Base-by-base conservation (phyloP, 192 early-diverging fungal species). In the Gigaspora rosea region DNA sequence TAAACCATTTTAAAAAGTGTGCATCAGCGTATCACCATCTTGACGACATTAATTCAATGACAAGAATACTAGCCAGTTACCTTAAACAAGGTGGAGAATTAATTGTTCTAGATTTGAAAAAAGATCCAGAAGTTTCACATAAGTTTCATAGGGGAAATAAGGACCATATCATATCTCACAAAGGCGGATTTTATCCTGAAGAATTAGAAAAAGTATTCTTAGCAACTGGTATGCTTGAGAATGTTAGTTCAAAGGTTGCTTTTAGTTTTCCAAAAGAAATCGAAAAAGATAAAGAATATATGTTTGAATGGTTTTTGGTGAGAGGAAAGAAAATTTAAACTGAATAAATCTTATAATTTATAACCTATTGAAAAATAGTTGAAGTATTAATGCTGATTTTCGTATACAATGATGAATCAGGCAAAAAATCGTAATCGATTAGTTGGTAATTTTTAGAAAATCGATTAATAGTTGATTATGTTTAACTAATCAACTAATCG, bases 21-120 rank as follows among this genome's bases (percentile, higher is more conserved):
- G 46, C 75, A 27, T 76, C 75, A n/a, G 22, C 75, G 15, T 76
- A 76, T 51, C 75, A 76, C 18, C 75, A 76, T 22, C 12, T 76
- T 15, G 16, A 32, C 5, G 61, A 64, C 49, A 35, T 57, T 7
- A 16, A 48, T 46, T 5, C 61, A 15, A 63, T 50, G 9, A 56
- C 75, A 12, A 12, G n/a, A 20, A 35, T 66, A 11, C 16, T 76
- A 13, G 62, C 75, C 33, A 54, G 16, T 22, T 76, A 76, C 52
- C 64, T 76, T 9, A 76, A 76, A 56, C 75, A 62, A 1, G 48
- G 32, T 52, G 75, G 75, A 27, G 22, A 66, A 47, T 47, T 76
- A 27, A 33, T 76, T 41, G 75, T 76, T 16, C 18, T 76, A 2
- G 75, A 76, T 76, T 46, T 76, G 33, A 20, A 33, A 27, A 20